A percentile compares a stretch with the other conserved stretches of the same genome.
These are phyloP conservation scores for Cyberlindnera saturnus DNA, from an alignment of 805 yeast species.

Conservation along the genomic window DNA sequence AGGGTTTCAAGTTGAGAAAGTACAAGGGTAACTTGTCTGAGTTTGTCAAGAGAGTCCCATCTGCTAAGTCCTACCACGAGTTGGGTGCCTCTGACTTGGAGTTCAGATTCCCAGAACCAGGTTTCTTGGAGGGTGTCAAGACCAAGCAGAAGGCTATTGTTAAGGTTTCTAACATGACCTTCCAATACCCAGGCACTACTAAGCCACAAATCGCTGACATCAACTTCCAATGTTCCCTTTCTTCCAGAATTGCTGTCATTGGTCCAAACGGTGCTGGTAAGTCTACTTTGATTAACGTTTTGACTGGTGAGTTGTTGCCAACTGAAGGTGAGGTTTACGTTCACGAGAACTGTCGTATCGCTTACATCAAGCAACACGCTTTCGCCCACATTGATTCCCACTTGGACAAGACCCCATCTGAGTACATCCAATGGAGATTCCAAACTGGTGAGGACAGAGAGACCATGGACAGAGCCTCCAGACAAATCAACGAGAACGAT, in stretches of 20 bases:
- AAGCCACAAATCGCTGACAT: constrained; percentile 91
- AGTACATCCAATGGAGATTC: constrained; percentile 99
- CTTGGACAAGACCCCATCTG: constrained; percentile 99
- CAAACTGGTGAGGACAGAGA: constrained; percentile 99
- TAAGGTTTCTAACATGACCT: constrained; percentile 93
- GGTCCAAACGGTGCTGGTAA: constrained; percentile 99
- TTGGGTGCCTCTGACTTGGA: constrained; percentile 96
- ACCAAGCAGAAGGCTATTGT: constrained; percentile 99
- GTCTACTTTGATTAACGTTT: constrained; percentile 96
- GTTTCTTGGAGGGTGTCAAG: constrained; percentile 99
- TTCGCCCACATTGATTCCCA: constrained; percentile 99
- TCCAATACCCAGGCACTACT: constrained; percentile 99
- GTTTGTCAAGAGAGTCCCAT: constrained; percentile 97
- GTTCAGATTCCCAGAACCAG: constrained; percentile 99
- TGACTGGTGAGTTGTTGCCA: constrained; percentile 99
- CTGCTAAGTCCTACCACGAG: constrained; percentile 98
- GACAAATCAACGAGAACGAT: constrained; percentile 95
- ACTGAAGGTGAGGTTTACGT: constrained; percentile 98
- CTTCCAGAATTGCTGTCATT: constrained; percentile 99
- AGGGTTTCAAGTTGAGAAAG: constrained; percentile 99
- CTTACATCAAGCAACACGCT: constrained; percentile 99
- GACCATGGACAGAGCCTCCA: constrained; percentile 99
- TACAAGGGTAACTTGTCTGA: constrained; percentile 99
- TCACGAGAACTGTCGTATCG: constrained; percentile 99
- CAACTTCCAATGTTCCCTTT: constrained; percentile 97